A percentile compares a stretch with the other conserved stretches of the same genome.
phyloP scores from a whole-genome alignment of 768 basidiomycete genomes.

The Exidia glandulosa region DNA sequence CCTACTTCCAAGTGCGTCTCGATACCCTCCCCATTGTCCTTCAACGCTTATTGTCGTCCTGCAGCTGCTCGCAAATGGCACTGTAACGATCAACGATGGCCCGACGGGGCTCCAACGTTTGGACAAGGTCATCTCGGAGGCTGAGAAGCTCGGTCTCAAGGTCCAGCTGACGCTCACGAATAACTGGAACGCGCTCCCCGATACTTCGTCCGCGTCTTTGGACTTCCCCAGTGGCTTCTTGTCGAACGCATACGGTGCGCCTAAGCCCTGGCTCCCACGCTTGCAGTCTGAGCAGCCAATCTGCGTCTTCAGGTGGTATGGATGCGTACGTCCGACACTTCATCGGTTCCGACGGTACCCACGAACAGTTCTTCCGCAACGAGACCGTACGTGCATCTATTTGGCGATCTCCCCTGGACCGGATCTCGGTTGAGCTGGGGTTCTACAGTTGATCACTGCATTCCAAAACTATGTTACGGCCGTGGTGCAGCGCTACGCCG shows the following conservation, averaged over 20 bases:
- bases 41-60: constrained; percentile 19
- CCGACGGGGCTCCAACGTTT: constrained; percentile 53
- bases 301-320: constrained; percentile 47
- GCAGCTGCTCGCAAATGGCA: constrained; percentile 39
- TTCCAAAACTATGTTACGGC: constrained; percentile 50
- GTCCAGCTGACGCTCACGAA: constrained; percentile 49
- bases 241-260: constrained; percentile 52
- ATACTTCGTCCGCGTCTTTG: constrained; percentile 1
- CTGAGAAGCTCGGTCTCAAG: constrained; percentile 42
- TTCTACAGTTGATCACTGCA: constrained; percentile 24
- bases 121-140: constrained; percentile 44
- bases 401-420: too few relatives aligned
- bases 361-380: constrained; percentile 52
- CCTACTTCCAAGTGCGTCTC: constrained; percentile 46
- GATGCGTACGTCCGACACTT: constrained; percentile 49
- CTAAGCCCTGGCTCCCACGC: neutral
- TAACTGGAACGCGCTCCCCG: constrained; percentile 41
- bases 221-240: constrained; percentile 37
- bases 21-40: neutral
- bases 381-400: constrained; percentile 16
- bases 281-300: constrained; percentile 2
- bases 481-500: constrained; percentile 44
- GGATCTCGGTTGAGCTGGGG: neutral
- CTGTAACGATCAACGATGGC: constrained; percentile 43
- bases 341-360: constrained; percentile 25